These are phyloP conservation scores for Diaporthe citri DNA, from an alignment of 2,329 filamentous ascomycete species.

Conservation along the genomic window DNA sequence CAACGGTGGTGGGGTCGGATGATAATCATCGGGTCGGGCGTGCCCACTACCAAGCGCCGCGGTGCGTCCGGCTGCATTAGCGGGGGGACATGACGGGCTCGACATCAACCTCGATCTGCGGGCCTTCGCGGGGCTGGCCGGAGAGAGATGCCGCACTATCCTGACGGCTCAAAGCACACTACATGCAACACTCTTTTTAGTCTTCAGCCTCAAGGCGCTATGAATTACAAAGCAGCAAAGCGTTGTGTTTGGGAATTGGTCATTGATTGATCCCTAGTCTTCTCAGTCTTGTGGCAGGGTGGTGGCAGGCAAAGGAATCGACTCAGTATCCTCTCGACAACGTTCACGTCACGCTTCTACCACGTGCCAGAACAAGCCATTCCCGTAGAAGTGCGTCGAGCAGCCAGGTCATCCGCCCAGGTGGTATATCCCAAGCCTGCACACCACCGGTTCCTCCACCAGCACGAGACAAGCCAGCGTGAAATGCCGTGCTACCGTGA, in stretches of 20 bases:
- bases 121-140: background rate
- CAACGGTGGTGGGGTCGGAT: constrained; percentile 33
- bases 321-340: background rate
- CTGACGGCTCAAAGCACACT: too few species aligned
- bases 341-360: background rate
- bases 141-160: background rate
- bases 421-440: background rate
- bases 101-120: constrained; percentile 5
- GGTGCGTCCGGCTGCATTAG: constrained; percentile 41
- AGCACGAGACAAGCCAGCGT: constrained; percentile 3
- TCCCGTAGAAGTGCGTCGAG: background rate
- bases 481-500: background rate
- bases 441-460: background rate
- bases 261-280: background rate
- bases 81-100: background rate
- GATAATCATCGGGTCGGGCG: constrained; percentile 17
- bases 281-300: background rate
- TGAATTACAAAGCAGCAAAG: background rate
- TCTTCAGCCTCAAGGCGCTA: constrained; percentile 26
- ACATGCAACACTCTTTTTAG: background rate
- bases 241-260: constrained; percentile 13
- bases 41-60: constrained; percentile 17
- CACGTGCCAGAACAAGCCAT: background rate
- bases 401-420: background rate
- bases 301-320: background rate